A percentile compares a stretch with the other conserved stretches of the same genome.
phyloP scores from a whole-genome alignment of 1,139 yeast species.

The Debaryomyces udenii region DNA sequence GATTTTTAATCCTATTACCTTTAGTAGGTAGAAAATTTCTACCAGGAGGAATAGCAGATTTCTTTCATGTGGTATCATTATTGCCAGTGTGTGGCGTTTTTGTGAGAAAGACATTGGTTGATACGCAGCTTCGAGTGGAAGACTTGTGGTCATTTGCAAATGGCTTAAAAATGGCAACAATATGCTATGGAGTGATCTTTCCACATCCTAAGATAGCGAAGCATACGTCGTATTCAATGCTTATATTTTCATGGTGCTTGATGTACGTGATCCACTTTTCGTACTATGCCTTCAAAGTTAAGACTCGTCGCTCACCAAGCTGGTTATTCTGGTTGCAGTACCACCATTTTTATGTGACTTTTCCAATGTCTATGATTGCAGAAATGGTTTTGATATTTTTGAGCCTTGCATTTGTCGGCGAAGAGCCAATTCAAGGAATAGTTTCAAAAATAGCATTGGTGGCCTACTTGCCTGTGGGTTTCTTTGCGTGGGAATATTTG shows the following conservation, averaged over 20 bases:
- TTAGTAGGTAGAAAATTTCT: conserved; percentile 62
- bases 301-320: conserved; percentile 39
- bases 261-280: conserved; percentile 45
- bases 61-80: conserved; percentile 51
- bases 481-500: conserved; percentile 40
- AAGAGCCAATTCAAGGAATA: conserved; percentile 31
- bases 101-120: conserved; percentile 24
- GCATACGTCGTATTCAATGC: conserved; percentile 49
- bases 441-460: conserved; percentile 31
- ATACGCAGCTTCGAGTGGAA: conserved; percentile 10
- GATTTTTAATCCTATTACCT: conserved; percentile 58
- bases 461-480: conserved; percentile 41
- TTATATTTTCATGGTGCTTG: conserved; percentile 50
- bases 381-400: conserved; percentile 59
- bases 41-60: conserved; percentile 73
- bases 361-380: conserved; percentile 49
- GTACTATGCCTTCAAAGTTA: conserved; percentile 51
- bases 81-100: conserved; percentile 35
- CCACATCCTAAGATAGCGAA: conserved; percentile 54
- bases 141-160: conserved; percentile 36
- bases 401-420: conserved; percentile 48
- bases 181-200: conserved; percentile 49
- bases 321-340: conserved; percentile 44
- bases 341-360: conserved; percentile 42
- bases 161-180: conserved; percentile 40